phyloP scores from a whole-genome alignment of 805 yeast species.

The Barnettozyma siamensis region DNA sequence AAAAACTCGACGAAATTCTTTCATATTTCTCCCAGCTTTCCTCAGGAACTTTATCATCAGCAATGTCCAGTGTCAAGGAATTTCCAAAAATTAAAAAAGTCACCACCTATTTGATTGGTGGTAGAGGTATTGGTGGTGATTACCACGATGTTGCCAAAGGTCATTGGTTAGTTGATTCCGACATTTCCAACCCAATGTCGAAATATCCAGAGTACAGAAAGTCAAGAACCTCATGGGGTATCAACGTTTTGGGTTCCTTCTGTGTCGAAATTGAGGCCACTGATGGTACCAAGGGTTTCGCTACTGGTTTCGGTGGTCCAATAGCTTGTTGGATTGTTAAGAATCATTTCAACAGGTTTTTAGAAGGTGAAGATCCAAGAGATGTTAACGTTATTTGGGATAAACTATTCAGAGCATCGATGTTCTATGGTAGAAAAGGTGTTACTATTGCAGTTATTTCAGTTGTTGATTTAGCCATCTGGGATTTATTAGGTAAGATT shows the following conservation, averaged over 20 bases:
- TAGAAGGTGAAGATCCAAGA: conserved; percentile 43
- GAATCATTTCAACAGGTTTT: conserved; percentile 41
- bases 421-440: conserved; percentile 49
- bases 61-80: conserved; percentile 24
- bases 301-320: conserved; percentile 50
- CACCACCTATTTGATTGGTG: conserved; percentile 37
- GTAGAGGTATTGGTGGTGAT: conserved; percentile 45
- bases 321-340: conserved; percentile 44
- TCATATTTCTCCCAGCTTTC: too few species aligned
- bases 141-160: conserved; percentile 44
- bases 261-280: conserved; percentile 43
- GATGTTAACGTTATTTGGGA: conserved; percentile 42
- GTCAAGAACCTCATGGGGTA: conserved; percentile 44
- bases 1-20: not conserved
- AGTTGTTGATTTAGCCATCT: conserved; percentile 43
- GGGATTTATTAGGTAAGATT: conserved; percentile 46
- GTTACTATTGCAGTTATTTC: conserved; percentile 41
- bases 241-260: conserved; percentile 45
- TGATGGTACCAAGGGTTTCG: conserved; percentile 45
- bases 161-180: conserved; percentile 44
- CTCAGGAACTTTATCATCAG: too few species aligned
- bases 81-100: conserved; percentile 41
- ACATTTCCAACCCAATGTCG: conserved; percentile 45
- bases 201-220: conserved; percentile 39
- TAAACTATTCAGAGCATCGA: conserved; percentile 42